A percentile compares a stretch with the other conserved stretches of the same genome.
Conservation (phyloP, 108 stramenopile species). For the Cyclostephanos tholiformis region DNA sequence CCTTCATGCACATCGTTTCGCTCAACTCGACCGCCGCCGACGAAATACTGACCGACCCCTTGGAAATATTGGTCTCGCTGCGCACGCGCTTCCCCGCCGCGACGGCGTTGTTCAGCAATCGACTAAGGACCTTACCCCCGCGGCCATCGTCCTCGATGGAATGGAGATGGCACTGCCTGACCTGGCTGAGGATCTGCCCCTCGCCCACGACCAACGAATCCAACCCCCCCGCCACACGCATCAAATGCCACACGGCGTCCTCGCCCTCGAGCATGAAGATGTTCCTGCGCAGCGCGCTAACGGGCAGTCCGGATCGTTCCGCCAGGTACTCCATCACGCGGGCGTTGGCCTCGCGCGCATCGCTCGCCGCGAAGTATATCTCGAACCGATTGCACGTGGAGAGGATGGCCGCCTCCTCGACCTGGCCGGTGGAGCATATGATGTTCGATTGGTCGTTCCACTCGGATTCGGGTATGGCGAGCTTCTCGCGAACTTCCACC, state of each 20-base stretch:
- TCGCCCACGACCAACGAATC: constrained; percentile 99
- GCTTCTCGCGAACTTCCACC: constrained; percentile 97
- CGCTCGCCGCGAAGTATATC: constrained; percentile 92
- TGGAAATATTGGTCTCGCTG: constrained; percentile 96
- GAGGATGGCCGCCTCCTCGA: constrained; percentile 94
- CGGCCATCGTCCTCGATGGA: constrained; percentile 95
- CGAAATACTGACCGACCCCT: constrained; percentile 92
- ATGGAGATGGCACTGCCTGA: constrained; percentile 94
- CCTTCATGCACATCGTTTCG: constrained; percentile 74
- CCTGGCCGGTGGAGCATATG: constrained; percentile 75
- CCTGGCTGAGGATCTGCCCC: constrained; percentile 97
- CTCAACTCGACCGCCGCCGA: constrained; percentile 96
- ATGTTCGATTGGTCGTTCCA: constrained; percentile 92
- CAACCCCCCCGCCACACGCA: constrained; percentile 95
- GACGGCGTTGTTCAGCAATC: constrained; percentile 93
- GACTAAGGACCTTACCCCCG: constrained; percentile 94
- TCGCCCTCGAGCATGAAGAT: constrained; percentile 95
- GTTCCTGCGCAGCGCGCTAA: constrained; percentile 82
- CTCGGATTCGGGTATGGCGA: constrained; percentile 93
- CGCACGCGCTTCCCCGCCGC: constrained; percentile 97
- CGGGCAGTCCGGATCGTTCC: constrained; percentile 82
- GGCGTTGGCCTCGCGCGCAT: constrained; percentile 90
- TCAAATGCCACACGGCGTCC: constrained; percentile 97
- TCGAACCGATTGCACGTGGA: constrained; percentile 99
- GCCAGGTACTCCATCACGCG: constrained; percentile 85